Evolutionary conservation across 768 basidiomycete genomes (phyloP), one percentile per base, ranked within the genome.

Genomic region (Podaxis carcinomalis): DNA sequence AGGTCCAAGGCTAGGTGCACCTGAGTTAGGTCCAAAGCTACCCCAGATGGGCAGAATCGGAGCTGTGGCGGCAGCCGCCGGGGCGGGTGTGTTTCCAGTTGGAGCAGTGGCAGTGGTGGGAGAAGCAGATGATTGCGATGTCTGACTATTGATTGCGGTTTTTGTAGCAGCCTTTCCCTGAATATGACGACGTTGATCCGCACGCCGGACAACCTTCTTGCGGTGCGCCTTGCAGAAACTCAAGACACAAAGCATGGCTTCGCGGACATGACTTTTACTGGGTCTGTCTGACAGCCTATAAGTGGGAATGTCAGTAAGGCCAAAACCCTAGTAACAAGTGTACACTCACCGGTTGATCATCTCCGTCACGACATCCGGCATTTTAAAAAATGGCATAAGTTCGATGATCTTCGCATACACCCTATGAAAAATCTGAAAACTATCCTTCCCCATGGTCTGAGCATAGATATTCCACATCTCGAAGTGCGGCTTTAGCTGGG

Each of bases 321-420:
- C 32, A 37, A 47, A 42, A 46, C 53, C 28, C 39, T 21, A 5
- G 36, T 36, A 27, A 19, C 11, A 59, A 61, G 40, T 50, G 14
- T 28, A 55, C 13, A 71, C 79, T 25, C 54, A 86, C 87, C 81
- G 77, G 42, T 62, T 64, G 1, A 78, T 68, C 83, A 90, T 85
- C 67, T 84, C 85, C 14, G 79, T 79, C 0, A 82, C 78, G 10
- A 85, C 68, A 61, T 89, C 88, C 1, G 61, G 54, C 5, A 71
- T 79, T 9, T 74, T 71, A 51, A 89, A 64, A 66, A 79, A 88
- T 0, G 87, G 85, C 86, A 90, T 86, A 51, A 77, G 64, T 40
- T 76, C 75, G 11, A 83, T 35, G 10, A 82, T 65, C 62, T 81
- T 80, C 40, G 59, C 50, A 68, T 82, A 85, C 23, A 82, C 66